A percentile compares a stretch with the other conserved stretches of the same genome.
phyloP scores from a whole-genome alignment of 2,329 filamentous ascomycete genomes.

The Clonostachys solani region DNA sequence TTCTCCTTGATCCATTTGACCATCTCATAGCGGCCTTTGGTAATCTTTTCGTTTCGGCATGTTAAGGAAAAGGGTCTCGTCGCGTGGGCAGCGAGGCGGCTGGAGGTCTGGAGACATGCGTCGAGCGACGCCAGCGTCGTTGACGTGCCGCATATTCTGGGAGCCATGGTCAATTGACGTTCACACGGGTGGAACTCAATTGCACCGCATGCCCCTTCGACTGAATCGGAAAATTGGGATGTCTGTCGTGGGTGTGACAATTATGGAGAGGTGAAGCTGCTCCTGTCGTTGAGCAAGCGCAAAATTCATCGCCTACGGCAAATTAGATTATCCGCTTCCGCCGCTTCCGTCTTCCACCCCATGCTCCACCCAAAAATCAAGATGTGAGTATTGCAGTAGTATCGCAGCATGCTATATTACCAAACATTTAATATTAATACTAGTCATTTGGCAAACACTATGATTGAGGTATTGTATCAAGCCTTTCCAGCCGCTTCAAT shows the following conservation, averaged over 20 bases:
- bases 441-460: no score
- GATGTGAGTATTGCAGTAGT: no score
- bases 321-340: no score
- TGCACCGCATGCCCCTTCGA: neutral
- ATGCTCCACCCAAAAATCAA: no score
- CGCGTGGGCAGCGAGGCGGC: neutral
- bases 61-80: slow-evolving; percentile 30
- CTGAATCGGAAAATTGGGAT: neutral
- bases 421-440: no score
- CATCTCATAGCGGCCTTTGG: slow-evolving; percentile 28
- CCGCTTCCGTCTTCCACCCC: no score
- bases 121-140: slow-evolving; percentile 22
- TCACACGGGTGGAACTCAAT: neutral
- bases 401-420: no score
- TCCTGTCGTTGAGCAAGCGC: slow-evolving; percentile 9
- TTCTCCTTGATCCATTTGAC: slow-evolving; percentile 26
- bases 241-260: no score
- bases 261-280: slow-evolving; percentile 5
- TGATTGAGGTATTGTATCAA: no score
- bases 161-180: slow-evolving; percentile 18
- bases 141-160: slow-evolving; percentile 19
- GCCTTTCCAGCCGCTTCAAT: no score
- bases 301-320: no score
- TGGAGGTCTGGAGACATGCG: slow-evolving; percentile 3
- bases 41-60: slow-evolving; percentile 28